A percentile compares a stretch with the other conserved stretches of the same genome.
Conservation (phyloP, 2,329 filamentous ascomycete species). For the Ophiostoma perfectum region DNA sequence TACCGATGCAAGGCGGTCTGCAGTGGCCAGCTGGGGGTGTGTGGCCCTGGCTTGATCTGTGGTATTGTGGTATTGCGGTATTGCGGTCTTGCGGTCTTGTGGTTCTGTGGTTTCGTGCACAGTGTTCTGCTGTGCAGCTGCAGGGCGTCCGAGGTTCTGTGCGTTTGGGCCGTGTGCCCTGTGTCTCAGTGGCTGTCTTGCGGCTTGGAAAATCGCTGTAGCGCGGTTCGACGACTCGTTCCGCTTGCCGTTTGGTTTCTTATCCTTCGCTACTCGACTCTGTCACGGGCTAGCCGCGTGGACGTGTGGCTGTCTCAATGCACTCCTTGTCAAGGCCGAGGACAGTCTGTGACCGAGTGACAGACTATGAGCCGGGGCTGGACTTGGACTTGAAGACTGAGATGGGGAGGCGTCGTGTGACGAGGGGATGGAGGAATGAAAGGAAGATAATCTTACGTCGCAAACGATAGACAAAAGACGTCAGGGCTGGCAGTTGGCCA, state of each 20-base stretch:
- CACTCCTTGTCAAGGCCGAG: background rate
- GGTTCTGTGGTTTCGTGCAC: too few relatives aligned
- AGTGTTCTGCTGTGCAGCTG: background rate
- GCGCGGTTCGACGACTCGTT: background rate
- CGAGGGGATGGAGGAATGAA: slow-evolving; percentile 5
- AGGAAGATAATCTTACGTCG: background rate
- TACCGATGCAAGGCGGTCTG: background rate
- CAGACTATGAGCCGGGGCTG: background rate
- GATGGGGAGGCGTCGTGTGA: slow-evolving; percentile 7
- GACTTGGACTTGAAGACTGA: background rate
- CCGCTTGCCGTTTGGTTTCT: background rate
- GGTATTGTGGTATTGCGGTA: too few relatives aligned
- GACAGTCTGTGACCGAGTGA: background rate
- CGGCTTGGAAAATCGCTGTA: slow-evolving; percentile 2
- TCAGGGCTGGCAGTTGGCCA: background rate
- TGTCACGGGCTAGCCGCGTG: too few relatives aligned
- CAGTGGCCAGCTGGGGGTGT: too few relatives aligned
- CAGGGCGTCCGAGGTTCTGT: background rate
- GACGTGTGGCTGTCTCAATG: background rate
- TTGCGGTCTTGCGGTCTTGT: too few relatives aligned
- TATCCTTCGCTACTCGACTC: background rate
- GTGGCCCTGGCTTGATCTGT: too few relatives aligned
- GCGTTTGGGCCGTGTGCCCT: background rate
- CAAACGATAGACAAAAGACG: slow-evolving; percentile 2
- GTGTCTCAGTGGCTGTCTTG: slow-evolving; percentile 9